Percentiles rank a stretch among this genome's conserved stretches.
These are phyloP conservation scores for Herpetomonas samuelpessoai DNA, from an alignment of 208 protist genomes.

Conservation along the genomic window DNA sequence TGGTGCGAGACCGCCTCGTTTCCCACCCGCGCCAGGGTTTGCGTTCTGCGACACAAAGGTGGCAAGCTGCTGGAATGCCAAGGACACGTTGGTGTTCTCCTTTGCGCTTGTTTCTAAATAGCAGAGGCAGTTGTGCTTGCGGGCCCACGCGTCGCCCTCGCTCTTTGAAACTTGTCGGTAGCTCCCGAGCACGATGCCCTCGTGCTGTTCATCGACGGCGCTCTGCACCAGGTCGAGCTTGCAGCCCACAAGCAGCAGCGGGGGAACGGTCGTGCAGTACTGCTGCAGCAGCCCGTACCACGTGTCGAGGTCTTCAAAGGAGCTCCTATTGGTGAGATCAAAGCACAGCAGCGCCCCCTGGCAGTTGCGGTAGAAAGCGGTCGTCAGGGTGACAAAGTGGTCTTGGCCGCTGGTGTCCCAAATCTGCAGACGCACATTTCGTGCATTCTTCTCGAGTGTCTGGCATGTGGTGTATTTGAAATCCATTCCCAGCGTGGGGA, in stretches of 20 bases:
- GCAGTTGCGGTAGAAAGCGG: conserved; percentile 92
- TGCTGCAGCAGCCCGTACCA: conserved; percentile 76
- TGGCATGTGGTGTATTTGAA: conserved; percentile 83
- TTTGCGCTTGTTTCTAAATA: conserved; percentile 89
- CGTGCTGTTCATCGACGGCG: conserved; percentile 36
- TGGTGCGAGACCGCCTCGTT: conserved; percentile 17
- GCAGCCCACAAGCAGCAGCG: conserved; percentile 82
- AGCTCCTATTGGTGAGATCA: conserved; percentile 93
- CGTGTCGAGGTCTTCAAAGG: conserved; percentile 87
- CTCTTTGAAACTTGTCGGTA: conserved; percentile 72
- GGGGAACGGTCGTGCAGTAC: conserved; percentile 60
- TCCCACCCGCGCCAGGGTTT: conserved; percentile 23
- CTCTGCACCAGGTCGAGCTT: conserved; percentile 81
- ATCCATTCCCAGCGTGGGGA: conserved; percentile 85
- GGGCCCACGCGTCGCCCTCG: conserved; percentile 82
- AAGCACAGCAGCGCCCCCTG: conserved; percentile 95
- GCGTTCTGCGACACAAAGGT: conserved; percentile 60
- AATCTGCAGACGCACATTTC: conserved; percentile 79
- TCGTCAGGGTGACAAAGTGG: conserved; percentile 87
- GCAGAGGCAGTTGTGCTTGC: conserved; percentile 65
- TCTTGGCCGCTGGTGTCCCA: conserved; percentile 93
- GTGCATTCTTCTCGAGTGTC: conserved; percentile 69
- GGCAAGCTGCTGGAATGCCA: conserved; percentile 81
- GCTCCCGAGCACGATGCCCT: conserved; percentile 74
- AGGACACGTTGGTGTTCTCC: conserved; percentile 84